Evolutionary conservation across 768 basidiomycete species (phyloP), one percentile per base, ranked within the genome.

Genomic region (Tricholoma saponaceum): DNA sequence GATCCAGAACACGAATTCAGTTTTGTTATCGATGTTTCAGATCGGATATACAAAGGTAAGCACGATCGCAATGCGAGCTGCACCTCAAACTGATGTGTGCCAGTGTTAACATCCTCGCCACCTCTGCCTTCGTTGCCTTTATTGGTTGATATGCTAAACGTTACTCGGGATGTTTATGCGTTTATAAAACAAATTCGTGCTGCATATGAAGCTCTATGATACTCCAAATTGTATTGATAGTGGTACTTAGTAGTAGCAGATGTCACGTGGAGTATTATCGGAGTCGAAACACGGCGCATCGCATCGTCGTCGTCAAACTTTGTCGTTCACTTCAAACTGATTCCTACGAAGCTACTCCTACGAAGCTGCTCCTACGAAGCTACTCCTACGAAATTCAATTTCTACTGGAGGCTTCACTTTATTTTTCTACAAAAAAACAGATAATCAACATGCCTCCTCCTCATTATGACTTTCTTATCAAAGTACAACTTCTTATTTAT

Each of bases 51-150:
- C 64, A 82, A 82, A 76, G 89, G 93, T 92, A 46, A 63, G 30
- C 51, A 7, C 47, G 25, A 18, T 35, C 33, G 22, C 18, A 2
- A n/a, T 25, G 7, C 25, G 6, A 14, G 22, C 54, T 52, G 58
- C 22, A 7, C 12, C 32, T 55, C 14, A 59, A 50, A 50, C 26
- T 50, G 44, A 59, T n/a, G 53, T 47, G 12, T 33, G 28, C 23
- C 64, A 95, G 94, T 95, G 0, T 80, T 90, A n/a, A 91, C 89
- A 22, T 85, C 85, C 5, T 87, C 85, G 7, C 93, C 92, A 0
- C 77, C 79, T 8, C 74, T 95, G 4, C 82, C 88, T 0, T 74
- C 79, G 0, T 74, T 95, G 46, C 81, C 86, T 0, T 79, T 88
- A 16, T 73, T 95, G 6, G 73, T 95, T 25, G 84, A 83, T 49